Base-by-base conservation (phyloP, 2,329 filamentous ascomycete species). In the Xylariaceae sp. region DNA sequence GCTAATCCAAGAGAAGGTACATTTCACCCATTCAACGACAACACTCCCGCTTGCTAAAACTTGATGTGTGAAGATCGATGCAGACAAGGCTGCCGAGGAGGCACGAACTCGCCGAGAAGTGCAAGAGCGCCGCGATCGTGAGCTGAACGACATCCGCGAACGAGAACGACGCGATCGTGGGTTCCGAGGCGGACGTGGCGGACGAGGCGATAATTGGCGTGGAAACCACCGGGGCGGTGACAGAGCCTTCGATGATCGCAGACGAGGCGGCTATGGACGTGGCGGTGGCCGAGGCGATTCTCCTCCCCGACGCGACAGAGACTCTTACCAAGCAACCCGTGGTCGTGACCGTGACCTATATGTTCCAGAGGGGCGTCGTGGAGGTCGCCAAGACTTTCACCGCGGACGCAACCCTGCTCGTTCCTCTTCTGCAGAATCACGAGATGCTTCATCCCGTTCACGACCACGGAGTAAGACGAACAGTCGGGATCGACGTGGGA, bases 1-100 rank as follows among this genome's bases (percentile, higher is more conserved):
- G 67, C 74, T 98, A 38, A 88, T 93, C 51, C 89, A 96, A 67
- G 90, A 96, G 68, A 95, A 95, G 84, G 92, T 94, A 65, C 25
- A 38, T 49, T 57, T 8, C 20, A 5, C 6, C 12, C 6, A 10
- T 27, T 8, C 23, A 19, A 6, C 5, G 19, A 53, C 17, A 5
- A 45, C 22, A n/a, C 23, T 14, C 6, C 22, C 11, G 39, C 36
- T 40, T 33, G 19, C 47, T 54, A 39, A 53, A 40, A 27, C 14
- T 14, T 34, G 23, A 37, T 54, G n/a, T n/a, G n/a, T n/a, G n/a
- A n/a, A 91, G 89, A 81, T 89, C 41, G 85, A 94, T 61, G 86
- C 88, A 27, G 89, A 93, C 56, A 86, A 84, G 64, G 85, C 84
- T 35, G 86, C 86, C 22, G 87, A 93, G 62, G 83, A 87, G 60